Base-by-base conservation (phyloP, 2,329 filamentous ascomycete genomes). In the Fusarium pseudograminearum region DNA sequence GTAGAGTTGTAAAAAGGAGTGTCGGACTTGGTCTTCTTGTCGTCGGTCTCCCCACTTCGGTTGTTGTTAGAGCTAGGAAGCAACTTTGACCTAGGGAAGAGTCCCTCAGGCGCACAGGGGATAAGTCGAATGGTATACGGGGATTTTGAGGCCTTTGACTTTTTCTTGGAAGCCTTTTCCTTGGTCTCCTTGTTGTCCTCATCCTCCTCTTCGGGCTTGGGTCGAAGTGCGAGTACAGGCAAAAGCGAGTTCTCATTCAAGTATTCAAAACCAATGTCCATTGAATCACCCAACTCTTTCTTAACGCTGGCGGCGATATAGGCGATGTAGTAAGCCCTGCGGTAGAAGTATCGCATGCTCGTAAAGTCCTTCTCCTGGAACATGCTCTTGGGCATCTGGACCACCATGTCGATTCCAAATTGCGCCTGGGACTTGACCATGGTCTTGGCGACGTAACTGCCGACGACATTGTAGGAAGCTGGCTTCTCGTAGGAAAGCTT, bases 361-460 rank as follows among this genome's bases (percentile, higher is more conserved):
- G 94, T 85, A 78, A 95, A 98, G 80, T 99, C 96, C 80, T 98
- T 98, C 45, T 97, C 93, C 76, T 97, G 93, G 74, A 98, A 94
- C 15, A 97, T 81, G 2, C 86, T 82, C 60, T 83, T 79, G 7
- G 96, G 95, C 89, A 99, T 97, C 48, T 92, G 91, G 18, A 97
- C 89, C 8, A 95, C 89, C 86, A 98, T 88, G 79, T 98, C 95
- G 63, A 98, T 85, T 18, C 86, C 84, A 28, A 90, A 81, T 28
- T 78, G 79, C 50, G 81, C 80, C 71, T 90, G 87, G 14, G 85
- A 84, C 74, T 91, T 92, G 61, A 89, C 83, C 80, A 93, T 91
- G 4, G 90, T 94, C 78, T 89, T 91, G 53, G 92, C 84, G 14
- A 92, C 88, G 82, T 97, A 95, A 80, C 94, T 97, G 51, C 96